A percentile compares a stretch with the other conserved stretches of the same genome.
Conservation (phyloP, 2,329 filamentous ascomycete genomes). For the Coniochaeta sp. region DNA sequence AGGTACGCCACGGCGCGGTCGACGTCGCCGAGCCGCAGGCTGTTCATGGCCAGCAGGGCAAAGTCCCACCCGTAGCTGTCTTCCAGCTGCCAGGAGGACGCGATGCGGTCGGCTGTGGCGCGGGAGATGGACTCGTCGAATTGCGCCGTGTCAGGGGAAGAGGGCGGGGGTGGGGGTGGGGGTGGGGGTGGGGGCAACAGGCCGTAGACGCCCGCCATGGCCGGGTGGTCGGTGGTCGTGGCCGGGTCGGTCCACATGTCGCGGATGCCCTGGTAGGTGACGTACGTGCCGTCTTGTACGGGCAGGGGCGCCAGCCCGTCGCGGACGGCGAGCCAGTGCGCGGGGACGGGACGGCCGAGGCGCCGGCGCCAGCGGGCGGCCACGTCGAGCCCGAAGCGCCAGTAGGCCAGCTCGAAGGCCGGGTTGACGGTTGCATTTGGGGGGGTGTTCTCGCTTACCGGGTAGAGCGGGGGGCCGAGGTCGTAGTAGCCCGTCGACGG, state of each 20-base stretch:
- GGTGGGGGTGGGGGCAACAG: slow-evolving; percentile 30
- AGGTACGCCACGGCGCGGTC: slow-evolving; percentile 32
- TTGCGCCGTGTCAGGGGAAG: too few species aligned
- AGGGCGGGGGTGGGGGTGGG: slow-evolving; percentile 24
- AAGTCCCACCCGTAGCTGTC: slow-evolving; percentile 37
- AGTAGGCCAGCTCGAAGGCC: slow-evolving; percentile 54
- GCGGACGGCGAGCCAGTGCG: slow-evolving; percentile 37
- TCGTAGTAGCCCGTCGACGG: slow-evolving; percentile 41
- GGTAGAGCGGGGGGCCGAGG: slow-evolving; percentile 36
- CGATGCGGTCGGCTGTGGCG: slow-evolving; percentile 31
- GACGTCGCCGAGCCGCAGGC: slow-evolving; percentile 29
- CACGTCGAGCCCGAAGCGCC: slow-evolving; percentile 51
- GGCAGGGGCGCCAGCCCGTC: slow-evolving; percentile 48
- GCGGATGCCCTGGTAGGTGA: slow-evolving; percentile 44
- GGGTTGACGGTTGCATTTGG: slow-evolving; percentile 51
- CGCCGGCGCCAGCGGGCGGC: slow-evolving; percentile 45
- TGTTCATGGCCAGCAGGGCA: slow-evolving; percentile 36
- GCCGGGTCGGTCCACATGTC: slow-evolving; percentile 32
- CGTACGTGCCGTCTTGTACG: slow-evolving; percentile 39
- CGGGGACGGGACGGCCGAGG: slow-evolving; percentile 33
- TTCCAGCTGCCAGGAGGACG: slow-evolving; percentile 28
- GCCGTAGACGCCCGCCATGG: slow-evolving; percentile 34
- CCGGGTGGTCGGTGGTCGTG: slow-evolving; percentile 33
- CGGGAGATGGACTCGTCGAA: too few species aligned
- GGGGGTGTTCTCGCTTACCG: slow-evolving; percentile 48